Evolutionary conservation across 352 stramenopile species (phyloP).

Genomic region (Lagenidium sp.): DNA sequence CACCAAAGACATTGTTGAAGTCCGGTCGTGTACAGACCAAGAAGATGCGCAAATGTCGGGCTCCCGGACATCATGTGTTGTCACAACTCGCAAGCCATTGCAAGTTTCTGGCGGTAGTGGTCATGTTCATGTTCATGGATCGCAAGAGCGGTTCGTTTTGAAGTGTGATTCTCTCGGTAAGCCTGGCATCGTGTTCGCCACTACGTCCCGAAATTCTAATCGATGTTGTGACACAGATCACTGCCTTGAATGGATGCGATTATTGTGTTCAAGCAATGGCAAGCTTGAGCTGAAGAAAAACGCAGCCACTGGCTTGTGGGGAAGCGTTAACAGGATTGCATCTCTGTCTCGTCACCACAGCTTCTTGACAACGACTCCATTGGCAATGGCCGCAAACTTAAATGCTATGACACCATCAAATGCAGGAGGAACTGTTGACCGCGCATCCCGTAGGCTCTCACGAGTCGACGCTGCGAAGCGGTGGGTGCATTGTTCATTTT

Average conservation of each 20-base stretch:
- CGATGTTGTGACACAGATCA: too few species aligned
- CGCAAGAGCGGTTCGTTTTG: slow-evolving; percentile 54
- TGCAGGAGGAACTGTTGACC: too few species aligned
- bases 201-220: too few species aligned
- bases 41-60: slow-evolving; percentile 54
- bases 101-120: too few species aligned
- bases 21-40: slow-evolving; percentile 68
- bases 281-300: slow-evolving; percentile 88
- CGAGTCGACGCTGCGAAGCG: slow-evolving; percentile 68
- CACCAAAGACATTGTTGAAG: slow-evolving; percentile 71
- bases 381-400: too few species aligned
- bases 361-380: too few species aligned
- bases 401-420: too few species aligned
- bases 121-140: too few species aligned
- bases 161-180: slow-evolving; percentile 77
- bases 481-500: slow-evolving; percentile 38
- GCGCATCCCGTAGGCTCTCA: slow-evolving; percentile 43
- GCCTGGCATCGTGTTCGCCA: too few species aligned
- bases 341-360: slow-evolving; percentile 80
- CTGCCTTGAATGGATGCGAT: slow-evolving; percentile 82
- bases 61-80: slow-evolving; percentile 46
- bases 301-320: slow-evolving; percentile 72
- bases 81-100: slow-evolving; percentile 18
- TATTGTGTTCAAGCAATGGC: slow-evolving; percentile 76
- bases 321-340: slow-evolving; percentile 80